These are phyloP conservation scores for Pyrenophora seminiperda DNA, from an alignment of 2,329 filamentous ascomycete genomes.

Conservation along the genomic window DNA sequence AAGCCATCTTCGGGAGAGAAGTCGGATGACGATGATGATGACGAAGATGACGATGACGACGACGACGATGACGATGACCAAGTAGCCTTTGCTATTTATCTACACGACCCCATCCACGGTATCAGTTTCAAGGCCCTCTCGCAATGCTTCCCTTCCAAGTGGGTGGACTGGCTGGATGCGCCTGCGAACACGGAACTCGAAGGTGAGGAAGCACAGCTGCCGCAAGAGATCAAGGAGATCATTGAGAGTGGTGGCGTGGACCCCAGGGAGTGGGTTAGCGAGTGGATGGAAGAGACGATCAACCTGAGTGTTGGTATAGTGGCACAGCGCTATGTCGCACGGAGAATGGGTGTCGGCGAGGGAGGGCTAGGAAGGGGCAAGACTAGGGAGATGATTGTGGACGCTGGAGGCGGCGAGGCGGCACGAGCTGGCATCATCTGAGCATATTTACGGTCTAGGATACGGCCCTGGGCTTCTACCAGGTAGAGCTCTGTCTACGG, in stretches of 20 bases:
- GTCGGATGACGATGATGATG: slow-evolving; percentile 62
- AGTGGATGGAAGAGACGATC: slow-evolving; percentile 93
- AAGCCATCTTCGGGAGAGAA: slow-evolving; percentile 60
- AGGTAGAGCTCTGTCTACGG: background rate
- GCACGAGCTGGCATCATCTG: slow-evolving; percentile 58
- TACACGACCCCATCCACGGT: slow-evolving; percentile 87
- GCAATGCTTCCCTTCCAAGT: slow-evolving; percentile 80
- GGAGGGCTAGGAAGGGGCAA: slow-evolving; percentile 67
- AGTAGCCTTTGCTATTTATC: slow-evolving; percentile 76
- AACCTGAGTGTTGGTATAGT: slow-evolving; percentile 80
- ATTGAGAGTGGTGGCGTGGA: slow-evolving; percentile 77
- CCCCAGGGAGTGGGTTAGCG: slow-evolving; percentile 93
- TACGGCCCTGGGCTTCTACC: slow-evolving; percentile 3
- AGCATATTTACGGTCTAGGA: background rate
- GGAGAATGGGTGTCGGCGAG: slow-evolving; percentile 94
- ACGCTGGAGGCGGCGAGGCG: slow-evolving; percentile 64
- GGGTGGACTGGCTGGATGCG: slow-evolving; percentile 89
- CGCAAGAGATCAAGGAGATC: slow-evolving; percentile 86
- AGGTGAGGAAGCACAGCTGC: slow-evolving; percentile 62
- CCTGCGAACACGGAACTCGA: slow-evolving; percentile 36
- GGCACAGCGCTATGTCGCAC: slow-evolving; percentile 92
- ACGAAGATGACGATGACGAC: slow-evolving; percentile 68
- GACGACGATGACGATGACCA: slow-evolving; percentile 66
- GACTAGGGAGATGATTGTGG: slow-evolving; percentile 59
- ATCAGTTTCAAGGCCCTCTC: slow-evolving; percentile 85